Percentiles rank a stretch among this genome's conserved stretches.
phyloP scores from a whole-genome alignment of 495 filamentous ascomycete genomes.

The Penicillium waksmanii region DNA sequence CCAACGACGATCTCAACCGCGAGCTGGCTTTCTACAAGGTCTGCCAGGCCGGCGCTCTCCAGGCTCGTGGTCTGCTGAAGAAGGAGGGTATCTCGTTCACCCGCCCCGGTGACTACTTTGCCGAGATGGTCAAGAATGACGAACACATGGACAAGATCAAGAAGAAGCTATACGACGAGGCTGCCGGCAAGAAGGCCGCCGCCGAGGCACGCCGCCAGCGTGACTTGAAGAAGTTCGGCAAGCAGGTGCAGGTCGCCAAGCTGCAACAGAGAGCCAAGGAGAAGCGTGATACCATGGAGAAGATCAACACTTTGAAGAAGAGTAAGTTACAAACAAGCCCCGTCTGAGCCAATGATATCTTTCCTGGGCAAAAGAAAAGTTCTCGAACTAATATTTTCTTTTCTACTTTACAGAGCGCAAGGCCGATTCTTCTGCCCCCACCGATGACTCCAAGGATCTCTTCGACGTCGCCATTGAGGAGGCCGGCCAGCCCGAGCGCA shows the following conservation, averaged over 20 bases:
- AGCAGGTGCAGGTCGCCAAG: conserved; percentile 97
- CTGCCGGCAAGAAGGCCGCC: conserved; percentile 87
- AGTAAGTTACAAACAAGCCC: conserved; percentile 58
- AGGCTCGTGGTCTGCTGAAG: conserved; percentile 72
- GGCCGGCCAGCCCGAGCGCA: conserved; percentile 57
- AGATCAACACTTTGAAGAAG: conserved; percentile 89
- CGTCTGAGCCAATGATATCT: not conserved
- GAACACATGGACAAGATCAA: conserved; percentile 98
- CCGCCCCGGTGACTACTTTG: conserved; percentile 91
- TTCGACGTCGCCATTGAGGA: conserved; percentile 95
- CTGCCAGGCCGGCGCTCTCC: conserved; percentile 74
- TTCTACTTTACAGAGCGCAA: conserved; percentile 70
- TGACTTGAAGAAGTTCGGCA: conserved; percentile 98
- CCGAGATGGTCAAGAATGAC: conserved; percentile 97
- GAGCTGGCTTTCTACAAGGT: conserved; percentile 95
- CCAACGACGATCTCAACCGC: conserved; percentile 85
- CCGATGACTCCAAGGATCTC: conserved; percentile 76
- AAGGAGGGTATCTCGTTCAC: conserved; percentile 84
- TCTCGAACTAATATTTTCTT: conserved; percentile 23
- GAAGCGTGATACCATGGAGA: conserved; percentile 89
- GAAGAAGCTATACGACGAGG: conserved; percentile 89
- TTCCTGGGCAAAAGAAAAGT: not conserved
- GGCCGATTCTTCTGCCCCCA: conserved; percentile 65
- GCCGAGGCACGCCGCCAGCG: conserved; percentile 88
- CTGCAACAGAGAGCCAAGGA: conserved; percentile 88